Evolutionary conservation across 108 stramenopile species (phyloP).

Genomic region (Cyclotella cryptica): DNA sequence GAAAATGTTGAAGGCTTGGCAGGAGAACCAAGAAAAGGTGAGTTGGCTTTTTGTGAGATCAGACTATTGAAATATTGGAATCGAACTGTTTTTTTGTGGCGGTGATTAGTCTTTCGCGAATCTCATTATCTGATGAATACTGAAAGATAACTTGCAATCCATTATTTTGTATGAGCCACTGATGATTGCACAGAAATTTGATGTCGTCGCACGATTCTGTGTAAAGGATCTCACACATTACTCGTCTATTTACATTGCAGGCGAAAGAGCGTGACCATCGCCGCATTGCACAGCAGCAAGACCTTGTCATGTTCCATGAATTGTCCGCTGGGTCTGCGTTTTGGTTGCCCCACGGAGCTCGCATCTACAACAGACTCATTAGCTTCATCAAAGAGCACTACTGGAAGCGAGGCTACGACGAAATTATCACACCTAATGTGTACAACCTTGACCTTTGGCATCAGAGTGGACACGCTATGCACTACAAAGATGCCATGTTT

Average conservation of each 20-base stretch:
- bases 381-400: conserved; percentile 95
- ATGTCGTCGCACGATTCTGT: neutral
- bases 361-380: conserved; percentile 98
- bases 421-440: conserved; percentile 98
- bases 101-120: conserved; percentile 68
- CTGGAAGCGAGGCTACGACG: conserved; percentile 96
- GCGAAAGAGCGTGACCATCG: conserved; percentile 99
- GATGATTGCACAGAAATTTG: conserved; percentile 13
- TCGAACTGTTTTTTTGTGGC: conserved; percentile 24
- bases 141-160: conserved; percentile 58
- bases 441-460: conserved; percentile 99
- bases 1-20: conserved; percentile 96
- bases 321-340: conserved; percentile 97
- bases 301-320: conserved; percentile 97
- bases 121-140: conserved; percentile 81
- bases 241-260: conserved; percentile 46
- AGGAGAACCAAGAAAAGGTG: conserved; percentile 93
- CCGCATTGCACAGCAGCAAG: conserved; percentile 91
- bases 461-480: conserved; percentile 96
- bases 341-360: conserved; percentile 98
- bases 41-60: conserved; percentile 9
- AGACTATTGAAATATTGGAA: neutral
- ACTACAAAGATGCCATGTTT: conserved; percentile 99
- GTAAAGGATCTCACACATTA: neutral
- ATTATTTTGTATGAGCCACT: conserved; percentile 69